phyloP scores from a whole-genome alignment of 2,329 filamentous ascomycete genomes.

The Aspergillus novoparasiticus region DNA sequence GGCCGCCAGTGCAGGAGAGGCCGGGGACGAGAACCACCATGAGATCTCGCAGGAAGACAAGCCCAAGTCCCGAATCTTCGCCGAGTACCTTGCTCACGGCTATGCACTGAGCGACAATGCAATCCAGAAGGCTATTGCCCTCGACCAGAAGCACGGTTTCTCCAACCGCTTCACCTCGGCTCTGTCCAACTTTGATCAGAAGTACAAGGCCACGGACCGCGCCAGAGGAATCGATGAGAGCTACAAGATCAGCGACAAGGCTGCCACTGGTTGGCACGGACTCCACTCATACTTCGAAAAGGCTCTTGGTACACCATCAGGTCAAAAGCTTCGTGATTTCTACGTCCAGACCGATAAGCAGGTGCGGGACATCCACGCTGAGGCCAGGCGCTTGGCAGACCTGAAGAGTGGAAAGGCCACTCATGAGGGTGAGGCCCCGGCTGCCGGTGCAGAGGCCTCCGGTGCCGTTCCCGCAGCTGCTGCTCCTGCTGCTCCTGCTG shows the following conservation, averaged over 20 bases:
- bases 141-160: constrained; percentile 89
- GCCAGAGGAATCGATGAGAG: constrained; percentile 81
- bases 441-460: constrained; percentile 18
- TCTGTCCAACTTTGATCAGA: constrained; percentile 75
- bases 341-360: constrained; percentile 85
- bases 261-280: constrained; percentile 66
- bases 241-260: constrained; percentile 78
- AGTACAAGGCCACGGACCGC: constrained; percentile 85
- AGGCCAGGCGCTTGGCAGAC: constrained; percentile 84
- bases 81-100: constrained; percentile 94
- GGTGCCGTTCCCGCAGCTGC: constrained; percentile 23
- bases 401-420: constrained; percentile 67
- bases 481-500: no score
- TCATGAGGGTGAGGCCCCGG: constrained; percentile 36
- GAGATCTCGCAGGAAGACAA: constrained; percentile 95
- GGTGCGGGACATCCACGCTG: constrained; percentile 88
- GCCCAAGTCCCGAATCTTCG: constrained; percentile 87
- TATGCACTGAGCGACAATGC: constrained; percentile 79
- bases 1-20: constrained; percentile 55
- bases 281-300: constrained; percentile 92
- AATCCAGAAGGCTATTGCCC: constrained; percentile 78
- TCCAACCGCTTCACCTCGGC: constrained; percentile 76
- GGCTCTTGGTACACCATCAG: constrained; percentile 82
- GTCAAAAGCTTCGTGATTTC: constrained; percentile 83
- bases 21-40: constrained; percentile 59